Evolutionary conservation across 1,284 basidiomycete genomes (phyloP).

Genomic region (Hemileia vastatrix): DNA sequence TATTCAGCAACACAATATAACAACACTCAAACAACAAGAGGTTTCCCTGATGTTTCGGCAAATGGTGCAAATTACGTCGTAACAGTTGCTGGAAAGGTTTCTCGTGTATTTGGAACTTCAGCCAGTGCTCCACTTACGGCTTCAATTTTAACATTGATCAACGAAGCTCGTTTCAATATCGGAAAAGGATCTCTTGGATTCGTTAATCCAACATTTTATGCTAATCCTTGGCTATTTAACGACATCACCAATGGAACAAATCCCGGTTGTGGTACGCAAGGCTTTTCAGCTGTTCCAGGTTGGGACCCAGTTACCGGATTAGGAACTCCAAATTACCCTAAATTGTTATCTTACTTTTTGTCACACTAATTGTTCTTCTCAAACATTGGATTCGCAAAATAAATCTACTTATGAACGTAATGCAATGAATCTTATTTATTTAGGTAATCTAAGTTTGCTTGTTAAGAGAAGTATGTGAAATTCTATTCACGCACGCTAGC

Average conservation of each 20-base stretch:
- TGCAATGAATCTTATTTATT: no score
- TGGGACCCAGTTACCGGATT: conserved; percentile 30
- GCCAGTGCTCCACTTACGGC: conserved; percentile 47
- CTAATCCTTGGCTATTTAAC: conserved; percentile 49
- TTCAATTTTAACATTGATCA: conserved; percentile 54
- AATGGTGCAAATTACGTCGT: conserved; percentile 48
- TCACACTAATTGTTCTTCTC: no score
- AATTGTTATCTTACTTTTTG: no score
- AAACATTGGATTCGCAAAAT: no score
- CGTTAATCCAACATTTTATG: conserved; percentile 55
- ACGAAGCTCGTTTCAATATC: conserved; percentile 52
- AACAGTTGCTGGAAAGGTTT: conserved; percentile 40
- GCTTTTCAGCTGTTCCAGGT: conserved; percentile 44
- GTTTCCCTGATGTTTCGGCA: conserved; percentile 41
- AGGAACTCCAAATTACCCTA: no score
- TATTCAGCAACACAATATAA: conserved; percentile 50
- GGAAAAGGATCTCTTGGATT: conserved; percentile 52
- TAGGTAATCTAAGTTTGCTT: no score
- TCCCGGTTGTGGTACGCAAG: conserved; percentile 51
- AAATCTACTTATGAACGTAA: no score
- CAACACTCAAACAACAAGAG: conserved; percentile 49
- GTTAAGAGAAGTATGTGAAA: no score
- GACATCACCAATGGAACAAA: conserved; percentile 54
- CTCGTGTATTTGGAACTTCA: conserved; percentile 37
- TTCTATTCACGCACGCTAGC: no score